A percentile compares a stretch with the other conserved stretches of the same genome.
These are phyloP conservation scores for Lepidium africanum DNA, from an alignment of 345 rosid species.

Conservation along the genomic window DNA sequence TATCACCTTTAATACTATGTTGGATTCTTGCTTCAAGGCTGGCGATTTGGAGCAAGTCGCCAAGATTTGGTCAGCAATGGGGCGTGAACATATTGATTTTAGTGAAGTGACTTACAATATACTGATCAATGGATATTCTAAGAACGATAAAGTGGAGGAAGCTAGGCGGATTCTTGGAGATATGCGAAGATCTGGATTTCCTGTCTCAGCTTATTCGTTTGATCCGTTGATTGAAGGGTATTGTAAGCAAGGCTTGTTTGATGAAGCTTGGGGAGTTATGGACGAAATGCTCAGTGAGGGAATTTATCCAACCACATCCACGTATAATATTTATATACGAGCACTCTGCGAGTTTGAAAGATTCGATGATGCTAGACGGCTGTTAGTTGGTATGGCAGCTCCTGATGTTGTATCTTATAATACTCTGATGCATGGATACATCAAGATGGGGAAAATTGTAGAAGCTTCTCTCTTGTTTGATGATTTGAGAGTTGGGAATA, in stretches of 20 bases:
- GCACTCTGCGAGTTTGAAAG: slow-evolving; percentile 47
- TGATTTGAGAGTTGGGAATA: slow-evolving; percentile 36
- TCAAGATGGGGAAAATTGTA: slow-evolving; percentile 41
- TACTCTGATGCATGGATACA: slow-evolving; percentile 52
- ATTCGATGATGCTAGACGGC: slow-evolving; percentile 42
- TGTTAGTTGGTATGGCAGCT: slow-evolving; percentile 33
- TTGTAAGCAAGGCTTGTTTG: slow-evolving; percentile 44
- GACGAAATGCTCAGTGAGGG: slow-evolving; percentile 47
- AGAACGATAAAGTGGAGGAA: slow-evolving; percentile 41
- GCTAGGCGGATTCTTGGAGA: slow-evolving; percentile 44
- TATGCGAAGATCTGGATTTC: slow-evolving; percentile 45
- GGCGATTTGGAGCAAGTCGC: slow-evolving; percentile 46
- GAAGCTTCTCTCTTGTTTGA: slow-evolving; percentile 62
- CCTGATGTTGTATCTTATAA: slow-evolving; percentile 68
- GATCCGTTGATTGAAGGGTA: slow-evolving; percentile 54
- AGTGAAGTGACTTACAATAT: slow-evolving; percentile 53
- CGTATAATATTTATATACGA: slow-evolving; percentile 43
- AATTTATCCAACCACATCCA: slow-evolving; percentile 32
- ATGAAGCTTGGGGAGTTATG: slow-evolving; percentile 40
- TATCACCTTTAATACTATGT: slow-evolving; percentile 50
- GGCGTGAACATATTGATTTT: slow-evolving; percentile 25
- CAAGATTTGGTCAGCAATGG: slow-evolving; percentile 44
- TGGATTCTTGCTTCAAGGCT: slow-evolving; percentile 52
- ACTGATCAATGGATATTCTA: slow-evolving; percentile 50
- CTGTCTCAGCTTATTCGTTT: slow-evolving; percentile 43